Conservation (phyloP, 352 stramenopile species). For the Globisporangium recalcitrans region DNA sequence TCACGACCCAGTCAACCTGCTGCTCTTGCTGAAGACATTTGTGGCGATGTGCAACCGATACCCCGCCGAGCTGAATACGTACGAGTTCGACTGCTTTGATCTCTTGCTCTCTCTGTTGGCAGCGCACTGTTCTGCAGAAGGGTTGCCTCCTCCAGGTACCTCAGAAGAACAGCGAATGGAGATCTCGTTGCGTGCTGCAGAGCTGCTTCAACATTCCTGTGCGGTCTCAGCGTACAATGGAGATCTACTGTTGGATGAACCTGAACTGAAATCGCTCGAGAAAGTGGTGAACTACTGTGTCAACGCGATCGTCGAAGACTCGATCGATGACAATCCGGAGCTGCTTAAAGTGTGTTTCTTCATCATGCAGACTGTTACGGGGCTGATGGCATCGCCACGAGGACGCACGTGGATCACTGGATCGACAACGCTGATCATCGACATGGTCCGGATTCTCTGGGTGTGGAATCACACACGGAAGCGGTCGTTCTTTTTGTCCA, state of each 20-base stretch:
- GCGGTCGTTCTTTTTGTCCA: conserved; percentile 47
- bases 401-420: conserved; percentile 59
- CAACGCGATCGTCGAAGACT: conserved; percentile 37
- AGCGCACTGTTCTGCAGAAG: conserved; percentile 53
- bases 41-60: conserved; percentile 69
- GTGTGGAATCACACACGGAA: conserved; percentile 53
- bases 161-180: conserved; percentile 37
- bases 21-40: conserved; percentile 60
- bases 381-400: conserved; percentile 43
- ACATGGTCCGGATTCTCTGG: conserved; percentile 74
- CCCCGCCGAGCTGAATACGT: conserved; percentile 35
- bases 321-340: conserved; percentile 25
- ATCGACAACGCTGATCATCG: conserved; percentile 55
- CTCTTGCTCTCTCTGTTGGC: conserved; percentile 55
- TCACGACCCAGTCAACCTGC: conserved; percentile 67
- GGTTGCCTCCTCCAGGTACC: conserved; percentile 32
- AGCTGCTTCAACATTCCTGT: conserved; percentile 68
- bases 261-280: conserved; percentile 44
- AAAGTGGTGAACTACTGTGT: conserved; percentile 71
- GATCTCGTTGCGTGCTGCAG: conserved; percentile 56
- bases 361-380: conserved; percentile 68
- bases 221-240: conserved; percentile 52
- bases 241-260: conserved; percentile 48
- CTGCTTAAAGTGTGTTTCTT: conserved; percentile 51
- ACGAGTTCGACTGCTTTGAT: conserved; percentile 67